Evolutionary conservation across 768 basidiomycete genomes (phyloP), one percentile per base, ranked within the genome.

Genomic region (Lactarius deliciosus): DNA sequence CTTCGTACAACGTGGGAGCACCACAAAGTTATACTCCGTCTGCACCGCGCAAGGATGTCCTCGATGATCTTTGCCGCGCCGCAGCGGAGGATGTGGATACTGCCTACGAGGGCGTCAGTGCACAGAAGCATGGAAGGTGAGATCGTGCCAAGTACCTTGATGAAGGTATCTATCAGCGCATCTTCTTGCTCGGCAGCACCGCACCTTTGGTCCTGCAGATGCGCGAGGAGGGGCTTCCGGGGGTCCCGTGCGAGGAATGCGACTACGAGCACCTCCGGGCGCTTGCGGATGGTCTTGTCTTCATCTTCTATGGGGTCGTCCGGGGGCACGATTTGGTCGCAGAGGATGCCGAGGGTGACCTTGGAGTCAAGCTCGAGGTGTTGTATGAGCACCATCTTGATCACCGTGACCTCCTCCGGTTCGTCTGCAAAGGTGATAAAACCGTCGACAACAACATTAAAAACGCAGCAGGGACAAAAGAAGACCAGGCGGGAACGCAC

Each of bases 341-440:
- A 89, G 5, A 91, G 77, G 16, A 91, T 88, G 43, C 84, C 81
- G 7, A 91, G 76, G 1, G 88, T 86, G n/a, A 84, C 79, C 8
- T 76, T 77, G 1, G 86, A 79, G 67, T 88, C 86, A 78, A 89
- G 80, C 54, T 86, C 82, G 63, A 91, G 79, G 73, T 90, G 89
- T 66, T 84, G 81, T 1, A 80, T 74, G 18, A 90, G 79, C 18
- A 86, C 84, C 63, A 79, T 76, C 71, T 86, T 85, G 28, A 91
- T 87, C 40, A 87, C 79, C 0, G 70, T 74, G 13, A 89, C 85
- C 74, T 91, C 90, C 58, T 84, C 82, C 0, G 79, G 83, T 75
- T 91, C 89, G 68, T 89, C 89, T 47, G 9, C 36, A 11, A 36
- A 32, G 32, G 32, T 32, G 7, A 6, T 6, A 32, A 32, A 9